A percentile compares a stretch with the other conserved stretches of the same genome.
Conservation (phyloP, 495 filamentous ascomycete genomes). For the Penicillium diatomitis region DNA sequence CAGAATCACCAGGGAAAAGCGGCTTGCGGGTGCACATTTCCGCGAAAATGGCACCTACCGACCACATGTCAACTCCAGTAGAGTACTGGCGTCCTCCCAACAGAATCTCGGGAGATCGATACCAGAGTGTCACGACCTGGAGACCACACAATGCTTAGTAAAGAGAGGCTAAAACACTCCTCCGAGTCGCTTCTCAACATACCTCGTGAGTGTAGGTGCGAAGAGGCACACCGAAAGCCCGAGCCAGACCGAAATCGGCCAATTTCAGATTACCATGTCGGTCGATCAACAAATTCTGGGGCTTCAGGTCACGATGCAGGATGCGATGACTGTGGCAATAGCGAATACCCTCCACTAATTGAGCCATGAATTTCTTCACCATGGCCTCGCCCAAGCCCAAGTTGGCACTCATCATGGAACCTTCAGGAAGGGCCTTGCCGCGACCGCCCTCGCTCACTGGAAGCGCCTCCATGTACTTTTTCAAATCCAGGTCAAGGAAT, state of each 20-base stretch:
- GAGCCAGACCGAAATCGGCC: slow-evolving; percentile 92
- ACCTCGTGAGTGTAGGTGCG: slow-evolving; percentile 97
- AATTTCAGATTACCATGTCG: slow-evolving; percentile 93
- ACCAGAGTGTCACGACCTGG: slow-evolving; percentile 95
- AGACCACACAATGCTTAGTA: slow-evolving; percentile 1
- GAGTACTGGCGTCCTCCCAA: slow-evolving; percentile 96
- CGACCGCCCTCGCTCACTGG: slow-evolving; percentile 83
- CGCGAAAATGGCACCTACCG: slow-evolving; percentile 94
- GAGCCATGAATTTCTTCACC: slow-evolving; percentile 96
- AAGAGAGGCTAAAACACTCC: background rate
- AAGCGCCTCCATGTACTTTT: slow-evolving; percentile 98
- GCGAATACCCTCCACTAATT: slow-evolving; percentile 80
- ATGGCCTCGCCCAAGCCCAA: slow-evolving; percentile 82
- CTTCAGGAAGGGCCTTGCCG: slow-evolving; percentile 80
- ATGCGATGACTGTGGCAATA: slow-evolving; percentile 96
- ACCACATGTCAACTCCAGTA: slow-evolving; percentile 99
- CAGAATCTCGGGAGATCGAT: slow-evolving; percentile 94
- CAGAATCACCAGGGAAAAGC: slow-evolving; percentile 93
- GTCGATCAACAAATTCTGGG: slow-evolving; percentile 94
- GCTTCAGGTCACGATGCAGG: slow-evolving; percentile 93
- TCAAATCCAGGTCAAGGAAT: slow-evolving; percentile 87
- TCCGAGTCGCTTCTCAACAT: background rate
- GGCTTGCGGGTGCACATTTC: slow-evolving; percentile 99
- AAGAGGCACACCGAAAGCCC: slow-evolving; percentile 92
- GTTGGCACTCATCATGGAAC: slow-evolving; percentile 53